Percentiles rank a stretch among this genome's conserved stretches.
phyloP scores from a whole-genome alignment of 1,284 basidiomycete species.

The Chalciporus sp. region DNA sequence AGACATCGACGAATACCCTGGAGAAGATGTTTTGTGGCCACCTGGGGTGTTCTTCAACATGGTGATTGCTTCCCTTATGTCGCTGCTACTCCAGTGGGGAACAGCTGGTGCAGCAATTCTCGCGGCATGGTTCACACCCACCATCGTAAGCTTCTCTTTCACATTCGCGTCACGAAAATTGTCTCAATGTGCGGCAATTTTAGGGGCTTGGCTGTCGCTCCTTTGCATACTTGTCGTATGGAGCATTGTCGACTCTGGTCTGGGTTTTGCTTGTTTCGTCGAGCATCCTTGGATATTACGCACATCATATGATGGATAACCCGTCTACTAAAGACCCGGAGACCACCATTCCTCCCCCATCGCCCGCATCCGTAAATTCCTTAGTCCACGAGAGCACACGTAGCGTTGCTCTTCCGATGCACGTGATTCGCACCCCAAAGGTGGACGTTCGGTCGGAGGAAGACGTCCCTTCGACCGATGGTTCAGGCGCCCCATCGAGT shows the following conservation, averaged over 20 bases:
- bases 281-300: slow-evolving; percentile 38
- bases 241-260: slow-evolving; percentile 35
- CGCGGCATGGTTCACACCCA: slow-evolving; percentile 41
- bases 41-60: slow-evolving; percentile 35
- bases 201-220: slow-evolving; percentile 43
- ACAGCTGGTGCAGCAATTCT: slow-evolving; percentile 41
- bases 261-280: slow-evolving; percentile 44
- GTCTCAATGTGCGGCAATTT: background rate
- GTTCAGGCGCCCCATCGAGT: background rate
- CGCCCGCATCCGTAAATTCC: too few species aligned
- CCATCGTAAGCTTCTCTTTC: slow-evolving; percentile 18
- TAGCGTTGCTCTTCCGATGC: background rate
- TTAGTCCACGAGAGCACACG: background rate
- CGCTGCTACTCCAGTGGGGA: slow-evolving; percentile 42
- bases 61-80: slow-evolving; percentile 36
- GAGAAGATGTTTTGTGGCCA: slow-evolving; percentile 25
- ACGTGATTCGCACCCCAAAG: background rate
- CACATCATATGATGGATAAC: slow-evolving; percentile 5
- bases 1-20: background rate
- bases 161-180: background rate
- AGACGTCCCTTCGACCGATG: background rate
- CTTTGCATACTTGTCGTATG: slow-evolving; percentile 41
- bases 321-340: slow-evolving; percentile 4
- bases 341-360: background rate
- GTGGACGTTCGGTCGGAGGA: background rate